phyloP scores from a whole-genome alignment of 2,329 filamentous ascomycete species.

The Metarhizium brunneum region DNA sequence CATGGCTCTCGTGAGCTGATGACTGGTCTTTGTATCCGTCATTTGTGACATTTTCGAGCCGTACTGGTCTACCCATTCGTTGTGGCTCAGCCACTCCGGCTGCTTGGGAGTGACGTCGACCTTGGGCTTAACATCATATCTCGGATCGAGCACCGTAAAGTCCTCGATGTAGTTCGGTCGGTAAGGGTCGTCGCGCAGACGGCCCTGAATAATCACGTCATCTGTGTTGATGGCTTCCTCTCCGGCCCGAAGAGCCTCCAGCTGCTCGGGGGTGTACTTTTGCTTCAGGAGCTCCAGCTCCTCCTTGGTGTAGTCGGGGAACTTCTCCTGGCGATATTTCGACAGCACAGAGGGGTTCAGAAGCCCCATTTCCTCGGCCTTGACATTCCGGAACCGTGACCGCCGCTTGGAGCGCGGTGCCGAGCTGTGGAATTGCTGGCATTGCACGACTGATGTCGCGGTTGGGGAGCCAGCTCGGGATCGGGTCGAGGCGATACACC shows the following conservation, averaged over 20 bases:
- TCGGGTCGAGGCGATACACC: constrained; percentile 32
- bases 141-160: constrained; percentile 65
- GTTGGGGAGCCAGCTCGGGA: constrained; percentile 12
- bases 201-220: constrained; percentile 66
- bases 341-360: constrained; percentile 33
- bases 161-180: constrained; percentile 72
- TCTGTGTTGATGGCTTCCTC: constrained; percentile 66
- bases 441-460: constrained; percentile 18
- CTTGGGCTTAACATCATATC: constrained; percentile 61
- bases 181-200: constrained; percentile 63
- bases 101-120: constrained; percentile 41
- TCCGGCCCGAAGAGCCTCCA: constrained; percentile 71
- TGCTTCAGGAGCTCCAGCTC: constrained; percentile 53
- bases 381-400: constrained; percentile 44
- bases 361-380: constrained; percentile 42
- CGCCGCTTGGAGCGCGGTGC: constrained; percentile 35
- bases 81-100: constrained; percentile 47
- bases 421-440: constrained; percentile 43
- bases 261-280: constrained; percentile 72
- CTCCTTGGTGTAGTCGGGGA: constrained; percentile 56
- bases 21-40: constrained; percentile 32
- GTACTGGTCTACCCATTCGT: constrained; percentile 51
- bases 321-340: constrained; percentile 36
- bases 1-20: constrained; percentile 33
- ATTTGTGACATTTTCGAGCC: constrained; percentile 34